Conservation (phyloP, 2,329 filamentous ascomycete species). For the Colletotrichum gigasporum region DNA sequence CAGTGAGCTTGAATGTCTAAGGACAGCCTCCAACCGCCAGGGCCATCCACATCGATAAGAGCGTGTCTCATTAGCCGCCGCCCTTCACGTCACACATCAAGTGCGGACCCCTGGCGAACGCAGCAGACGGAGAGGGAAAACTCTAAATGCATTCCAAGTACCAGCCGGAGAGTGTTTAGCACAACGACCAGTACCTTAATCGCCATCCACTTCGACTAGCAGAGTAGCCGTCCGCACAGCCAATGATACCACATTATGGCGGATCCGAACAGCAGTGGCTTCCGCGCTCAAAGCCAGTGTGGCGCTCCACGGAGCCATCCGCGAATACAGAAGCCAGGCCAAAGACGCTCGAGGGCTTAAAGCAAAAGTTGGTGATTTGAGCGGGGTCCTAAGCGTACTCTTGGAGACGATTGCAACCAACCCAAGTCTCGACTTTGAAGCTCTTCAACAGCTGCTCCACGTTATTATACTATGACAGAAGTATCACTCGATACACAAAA, state of each 20-base stretch:
- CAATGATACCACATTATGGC: not conserved
- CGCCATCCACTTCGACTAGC: not conserved
- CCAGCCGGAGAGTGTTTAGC: too few species aligned
- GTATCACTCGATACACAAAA: not conserved
- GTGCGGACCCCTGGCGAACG: too few species aligned
- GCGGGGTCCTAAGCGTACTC: not conserved
- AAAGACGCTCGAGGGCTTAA: slow-evolving; percentile 3
- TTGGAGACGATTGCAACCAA: not conserved
- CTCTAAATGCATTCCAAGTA: too few species aligned
- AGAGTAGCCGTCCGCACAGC: not conserved
- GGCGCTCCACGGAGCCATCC: not conserved
- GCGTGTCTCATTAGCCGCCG: too few species aligned
- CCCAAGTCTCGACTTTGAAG: not conserved
- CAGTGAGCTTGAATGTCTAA: too few species aligned
- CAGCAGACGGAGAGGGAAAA: too few species aligned
- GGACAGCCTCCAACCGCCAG: too few species aligned
- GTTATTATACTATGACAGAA: slow-evolving; percentile 27
- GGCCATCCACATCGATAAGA: too few species aligned
- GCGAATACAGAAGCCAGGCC: not conserved
- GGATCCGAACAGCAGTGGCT: not conserved
- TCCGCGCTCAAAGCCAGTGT: not conserved
- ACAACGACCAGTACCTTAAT: not conserved
- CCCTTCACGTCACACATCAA: too few species aligned
- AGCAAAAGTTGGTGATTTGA: not conserved
- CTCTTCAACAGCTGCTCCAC: not conserved